Evolutionary conservation across 1,284 basidiomycete species (phyloP).

Genomic region (Ustilago loliicola): DNA sequence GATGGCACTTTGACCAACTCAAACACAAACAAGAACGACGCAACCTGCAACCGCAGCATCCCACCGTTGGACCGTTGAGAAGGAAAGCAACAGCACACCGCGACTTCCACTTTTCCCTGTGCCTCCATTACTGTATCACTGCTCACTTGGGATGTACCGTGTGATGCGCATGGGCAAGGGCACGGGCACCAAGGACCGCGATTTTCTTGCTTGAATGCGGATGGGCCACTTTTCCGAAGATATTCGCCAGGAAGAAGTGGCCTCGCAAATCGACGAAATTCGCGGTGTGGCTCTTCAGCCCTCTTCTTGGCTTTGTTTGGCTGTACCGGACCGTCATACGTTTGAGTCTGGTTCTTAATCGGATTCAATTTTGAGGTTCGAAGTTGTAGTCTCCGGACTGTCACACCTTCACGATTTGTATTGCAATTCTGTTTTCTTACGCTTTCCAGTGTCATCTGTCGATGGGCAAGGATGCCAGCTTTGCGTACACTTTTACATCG

Average conservation of each 20-base stretch:
- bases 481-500: not conserved
- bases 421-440: not conserved
- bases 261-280: not conserved
- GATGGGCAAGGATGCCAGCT: slow-evolving; percentile 2
- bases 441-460: slow-evolving; percentile 6
- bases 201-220: not conserved
- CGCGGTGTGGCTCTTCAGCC: not conserved
- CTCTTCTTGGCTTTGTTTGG: not conserved
- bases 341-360: not conserved
- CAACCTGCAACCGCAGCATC: not conserved
- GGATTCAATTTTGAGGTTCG: slow-evolving; percentile 6
- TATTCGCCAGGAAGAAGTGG: not conserved
- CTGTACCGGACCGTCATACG: slow-evolving; percentile 34
- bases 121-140: too few relatives aligned
- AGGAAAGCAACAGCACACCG: not conserved
- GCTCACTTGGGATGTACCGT: too few relatives aligned
- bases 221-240: slow-evolving; percentile 5
- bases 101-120: not conserved
- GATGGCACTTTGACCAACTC: not conserved
- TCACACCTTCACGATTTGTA: not conserved
- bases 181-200: not conserved
- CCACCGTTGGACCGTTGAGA: too few relatives aligned
- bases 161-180: not conserved
- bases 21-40: not conserved
- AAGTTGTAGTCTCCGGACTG: not conserved